These are phyloP conservation scores for Pulicaria dysenterica DNA, from an alignment of 129 eudicot species.

Conservation along the genomic window DNA sequence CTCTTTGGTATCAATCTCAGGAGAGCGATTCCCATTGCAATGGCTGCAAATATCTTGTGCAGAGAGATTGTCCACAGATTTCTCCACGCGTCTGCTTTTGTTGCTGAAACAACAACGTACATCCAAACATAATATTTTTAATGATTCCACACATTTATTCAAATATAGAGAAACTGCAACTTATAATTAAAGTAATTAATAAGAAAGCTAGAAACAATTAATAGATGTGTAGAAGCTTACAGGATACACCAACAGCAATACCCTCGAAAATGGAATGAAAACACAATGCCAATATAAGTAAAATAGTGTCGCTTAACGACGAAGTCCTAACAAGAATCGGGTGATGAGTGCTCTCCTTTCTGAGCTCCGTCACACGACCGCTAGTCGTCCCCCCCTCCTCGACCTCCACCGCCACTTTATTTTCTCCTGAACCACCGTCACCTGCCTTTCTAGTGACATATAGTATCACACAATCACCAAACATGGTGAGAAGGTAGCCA, in stretches of 20 bases:
- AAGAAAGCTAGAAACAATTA: neutral
- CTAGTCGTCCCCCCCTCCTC: slow-evolving; percentile 36
- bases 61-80: slow-evolving; percentile 82
- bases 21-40: slow-evolving; percentile 89
- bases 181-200: too few relatives aligned
- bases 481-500: slow-evolving; percentile 75
- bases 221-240: slow-evolving; percentile 33
- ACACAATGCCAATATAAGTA: slow-evolving; percentile 73
- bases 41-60: slow-evolving; percentile 84
- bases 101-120: slow-evolving; percentile 39
- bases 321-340: slow-evolving; percentile 47
- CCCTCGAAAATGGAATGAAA: slow-evolving; percentile 91
- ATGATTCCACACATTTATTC: neutral
- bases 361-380: slow-evolving; percentile 6
- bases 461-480: slow-evolving; percentile 61
- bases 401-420: slow-evolving; percentile 45
- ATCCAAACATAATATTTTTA: neutral
- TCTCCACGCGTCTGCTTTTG: slow-evolving; percentile 84
- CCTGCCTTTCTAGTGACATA: slow-evolving; percentile 37
- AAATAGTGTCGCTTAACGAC: slow-evolving; percentile 59
- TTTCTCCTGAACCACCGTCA: slow-evolving; percentile 13
- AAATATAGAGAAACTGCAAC: neutral
- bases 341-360: neutral
- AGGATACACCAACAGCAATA: slow-evolving; percentile 84
- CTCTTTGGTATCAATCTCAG: slow-evolving; percentile 74